These are phyloP conservation scores for Tylopilus balloui DNA, from an alignment of 768 basidiomycete species.

Conservation along the genomic window DNA sequence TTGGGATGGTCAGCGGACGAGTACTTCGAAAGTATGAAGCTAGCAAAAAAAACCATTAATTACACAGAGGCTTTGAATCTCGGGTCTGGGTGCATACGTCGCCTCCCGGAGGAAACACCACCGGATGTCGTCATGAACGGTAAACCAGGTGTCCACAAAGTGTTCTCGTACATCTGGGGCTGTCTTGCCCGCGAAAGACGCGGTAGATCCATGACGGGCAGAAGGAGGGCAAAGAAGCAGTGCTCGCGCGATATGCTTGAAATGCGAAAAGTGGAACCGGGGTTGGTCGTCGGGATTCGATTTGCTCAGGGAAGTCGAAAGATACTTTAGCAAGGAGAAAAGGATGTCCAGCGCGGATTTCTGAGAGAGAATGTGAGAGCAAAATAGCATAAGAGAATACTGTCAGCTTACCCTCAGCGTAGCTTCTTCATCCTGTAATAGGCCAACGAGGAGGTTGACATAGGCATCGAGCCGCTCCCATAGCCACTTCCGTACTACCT, in stretches of 20 bases:
- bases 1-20: constrained; percentile 34
- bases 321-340: constrained; percentile 70
- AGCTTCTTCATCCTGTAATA: constrained; percentile 76
- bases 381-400: neutral
- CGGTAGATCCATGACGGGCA: constrained; percentile 18
- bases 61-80: neutral
- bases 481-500: constrained; percentile 71
- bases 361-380: constrained; percentile 34
- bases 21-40: constrained; percentile 24
- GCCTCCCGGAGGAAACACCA: constrained; percentile 87
- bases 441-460: constrained; percentile 58
- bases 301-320: constrained; percentile 61
- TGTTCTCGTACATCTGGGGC: constrained; percentile 57
- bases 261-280: constrained; percentile 65
- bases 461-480: constrained; percentile 71
- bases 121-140: constrained; percentile 75
- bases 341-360: constrained; percentile 68
- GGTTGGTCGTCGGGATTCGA: constrained; percentile 43
- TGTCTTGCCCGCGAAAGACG: constrained; percentile 35
- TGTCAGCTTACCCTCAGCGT: constrained; percentile 56
- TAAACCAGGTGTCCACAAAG: constrained; percentile 71
- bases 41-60: constrained; percentile 6
- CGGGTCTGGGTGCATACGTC: constrained; percentile 41
- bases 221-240: constrained; percentile 62
- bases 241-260: constrained; percentile 57